Percentiles rank a stretch among this genome's conserved stretches.
phyloP scores from a whole-genome alignment of 139 green algal species.

The Asterochloris sp. region DNA sequence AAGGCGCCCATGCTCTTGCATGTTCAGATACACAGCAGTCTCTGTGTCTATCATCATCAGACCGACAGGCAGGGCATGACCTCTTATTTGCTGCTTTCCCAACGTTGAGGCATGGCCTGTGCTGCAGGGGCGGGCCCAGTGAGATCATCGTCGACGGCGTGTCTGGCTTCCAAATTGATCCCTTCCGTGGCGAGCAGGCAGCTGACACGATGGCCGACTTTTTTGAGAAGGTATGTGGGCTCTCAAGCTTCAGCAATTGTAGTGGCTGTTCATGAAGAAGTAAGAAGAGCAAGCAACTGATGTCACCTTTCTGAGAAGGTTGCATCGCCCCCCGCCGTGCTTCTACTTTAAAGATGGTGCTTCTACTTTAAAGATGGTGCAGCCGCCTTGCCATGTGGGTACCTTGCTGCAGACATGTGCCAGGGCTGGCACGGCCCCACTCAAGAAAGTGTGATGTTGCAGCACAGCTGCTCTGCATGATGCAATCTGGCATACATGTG shows the following conservation, averaged over 20 bases:
- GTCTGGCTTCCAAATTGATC: conserved; percentile 80
- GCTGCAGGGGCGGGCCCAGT: neutral
- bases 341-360: neutral
- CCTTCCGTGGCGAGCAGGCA: conserved; percentile 56
- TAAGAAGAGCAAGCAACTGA: conserved; percentile 26
- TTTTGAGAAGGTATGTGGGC: conserved; percentile 49
- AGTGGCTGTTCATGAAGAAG: conserved; percentile 30
- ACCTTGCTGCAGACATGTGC: neutral
- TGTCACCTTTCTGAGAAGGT: neutral
- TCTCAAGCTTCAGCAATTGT: conserved; percentile 33
- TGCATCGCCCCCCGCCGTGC: too few relatives aligned
- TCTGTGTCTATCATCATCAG: neutral
- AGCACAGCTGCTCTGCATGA: too few relatives aligned
- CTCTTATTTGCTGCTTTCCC: neutral
- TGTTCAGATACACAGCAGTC: too few relatives aligned
- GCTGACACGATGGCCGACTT: conserved; percentile 73
- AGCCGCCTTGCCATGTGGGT: neutral
- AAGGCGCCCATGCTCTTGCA: too few relatives aligned
- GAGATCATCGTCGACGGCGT: conserved; percentile 74
- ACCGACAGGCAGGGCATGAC: neutral
- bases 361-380: neutral
- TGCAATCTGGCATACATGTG: too few relatives aligned
- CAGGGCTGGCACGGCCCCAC: too few relatives aligned
- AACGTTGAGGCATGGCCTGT: neutral
- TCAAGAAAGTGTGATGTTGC: too few relatives aligned